phyloP scores from a whole-genome alignment of 495 filamentous ascomycete species.

The Talaromyces adpressus region DNA sequence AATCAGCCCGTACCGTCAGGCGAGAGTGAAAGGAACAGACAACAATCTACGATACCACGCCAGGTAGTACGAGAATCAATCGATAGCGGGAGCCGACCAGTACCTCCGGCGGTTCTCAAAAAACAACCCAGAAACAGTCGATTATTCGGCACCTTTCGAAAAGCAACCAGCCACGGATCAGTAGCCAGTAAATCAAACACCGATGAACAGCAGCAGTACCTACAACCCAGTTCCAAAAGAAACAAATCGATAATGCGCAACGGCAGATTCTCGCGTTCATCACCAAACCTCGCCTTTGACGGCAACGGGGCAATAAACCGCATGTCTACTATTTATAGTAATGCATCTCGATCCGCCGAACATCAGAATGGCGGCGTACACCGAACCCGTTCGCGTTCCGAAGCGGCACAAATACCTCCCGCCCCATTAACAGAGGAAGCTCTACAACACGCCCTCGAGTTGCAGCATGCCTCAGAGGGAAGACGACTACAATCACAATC shows the following conservation, averaged over 20 bases:
- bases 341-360: slow-evolving; percentile 2
- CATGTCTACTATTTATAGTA: slow-evolving; percentile 9
- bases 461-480: neutral
- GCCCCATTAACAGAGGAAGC: slow-evolving; percentile 5
- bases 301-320: slow-evolving; percentile 1
- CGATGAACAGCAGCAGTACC: neutral
- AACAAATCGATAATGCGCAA: neutral
- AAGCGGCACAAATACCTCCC: neutral
- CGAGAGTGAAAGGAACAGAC: neutral
- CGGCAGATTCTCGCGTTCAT: slow-evolving; percentile 4
- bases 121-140: slow-evolving; percentile 2
- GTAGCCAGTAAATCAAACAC: neutral
- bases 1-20: neutral
- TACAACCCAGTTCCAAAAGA: neutral
- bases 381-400: neutral
- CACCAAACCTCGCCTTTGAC: slow-evolving; percentile 5
- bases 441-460: neutral
- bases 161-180: neutral
- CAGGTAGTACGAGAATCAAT: neutral
- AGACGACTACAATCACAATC: neutral
- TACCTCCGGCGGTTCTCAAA: neutral
- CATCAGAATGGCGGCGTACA: neutral
- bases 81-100: neutral
- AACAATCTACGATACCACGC: neutral
- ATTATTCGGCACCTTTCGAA: neutral